Evolutionary conservation across 345 rosid genomes (phyloP).

Genomic region (Sapria himalayana): DNA sequence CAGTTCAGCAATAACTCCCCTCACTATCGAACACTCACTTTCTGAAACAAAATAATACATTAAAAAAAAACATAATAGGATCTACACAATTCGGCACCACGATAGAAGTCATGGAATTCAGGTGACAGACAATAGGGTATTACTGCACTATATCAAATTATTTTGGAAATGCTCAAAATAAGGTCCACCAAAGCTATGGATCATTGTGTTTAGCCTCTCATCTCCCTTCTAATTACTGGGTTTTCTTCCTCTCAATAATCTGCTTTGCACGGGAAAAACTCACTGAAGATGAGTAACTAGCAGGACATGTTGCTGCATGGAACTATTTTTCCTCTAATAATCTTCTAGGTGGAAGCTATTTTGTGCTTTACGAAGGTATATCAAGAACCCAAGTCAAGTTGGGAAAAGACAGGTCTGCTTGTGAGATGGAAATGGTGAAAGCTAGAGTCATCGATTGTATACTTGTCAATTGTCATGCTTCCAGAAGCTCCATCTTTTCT

Average conservation of each 20-base stretch:
- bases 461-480: constrained; percentile 77
- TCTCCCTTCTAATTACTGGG: constrained; percentile 80
- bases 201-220: constrained; percentile 93
- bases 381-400: constrained; percentile 88
- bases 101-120: no score
- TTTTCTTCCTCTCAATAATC: constrained; percentile 88
- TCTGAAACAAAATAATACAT: no score
- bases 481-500: constrained; percentile 92
- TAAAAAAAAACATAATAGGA: no score
- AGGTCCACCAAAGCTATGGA: constrained; percentile 96
- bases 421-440: constrained; percentile 97
- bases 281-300: constrained; percentile 93
- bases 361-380: constrained; percentile 82
- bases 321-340: constrained; percentile 92
- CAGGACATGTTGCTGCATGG: constrained; percentile 98
- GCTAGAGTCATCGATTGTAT: constrained; percentile 81
- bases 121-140: no score
- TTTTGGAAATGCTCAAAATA: constrained; percentile 73
- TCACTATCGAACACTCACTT: no score
- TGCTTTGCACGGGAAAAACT: constrained; percentile 82
- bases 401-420: constrained; percentile 95
- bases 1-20: no score
- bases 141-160: no score
- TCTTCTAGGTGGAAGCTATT: constrained; percentile 77
- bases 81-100: no score